Conservation (phyloP, 768 basidiomycete genomes). For the Leccinum uliginosum region DNA sequence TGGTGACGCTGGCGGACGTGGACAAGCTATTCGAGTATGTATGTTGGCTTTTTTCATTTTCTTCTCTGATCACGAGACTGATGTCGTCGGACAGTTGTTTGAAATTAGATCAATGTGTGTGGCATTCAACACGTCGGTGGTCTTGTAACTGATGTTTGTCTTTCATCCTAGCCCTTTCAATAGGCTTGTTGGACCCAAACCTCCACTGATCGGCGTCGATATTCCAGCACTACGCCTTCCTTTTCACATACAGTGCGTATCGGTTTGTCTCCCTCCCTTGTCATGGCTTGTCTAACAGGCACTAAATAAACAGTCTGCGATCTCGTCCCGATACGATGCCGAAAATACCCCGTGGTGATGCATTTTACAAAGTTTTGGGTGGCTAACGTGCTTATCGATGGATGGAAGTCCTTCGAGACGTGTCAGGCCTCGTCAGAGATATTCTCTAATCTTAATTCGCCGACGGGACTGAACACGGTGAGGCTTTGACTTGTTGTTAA, state of each 20-base stretch:
- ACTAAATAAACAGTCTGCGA: conserved; percentile 51
- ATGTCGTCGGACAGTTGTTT: conserved; percentile 52
- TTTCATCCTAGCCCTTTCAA: conserved; percentile 43
- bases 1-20: conserved; percentile 75
- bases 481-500: neutral
- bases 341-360: conserved; percentile 83
- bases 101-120: conserved; percentile 62
- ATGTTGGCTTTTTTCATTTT: conserved; percentile 28
- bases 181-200: conserved; percentile 75
- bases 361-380: conserved; percentile 83
- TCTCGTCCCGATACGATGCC: conserved; percentile 74
- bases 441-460: conserved; percentile 64
- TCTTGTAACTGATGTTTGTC: neutral
- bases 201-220: conserved; percentile 77
- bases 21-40: conserved; percentile 85
- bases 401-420: conserved; percentile 82
- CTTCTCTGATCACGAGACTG: neutral
- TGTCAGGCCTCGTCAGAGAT: conserved; percentile 83
- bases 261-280: neutral
- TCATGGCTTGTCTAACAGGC: neutral
- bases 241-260: conserved; percentile 79
- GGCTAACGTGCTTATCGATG: conserved; percentile 73
- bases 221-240: conserved; percentile 81
- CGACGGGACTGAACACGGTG: conserved; percentile 69
- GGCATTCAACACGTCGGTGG: neutral